phyloP scores from a whole-genome alignment of 2,329 filamentous ascomycete genomes.

The Myriangium duriaei region DNA sequence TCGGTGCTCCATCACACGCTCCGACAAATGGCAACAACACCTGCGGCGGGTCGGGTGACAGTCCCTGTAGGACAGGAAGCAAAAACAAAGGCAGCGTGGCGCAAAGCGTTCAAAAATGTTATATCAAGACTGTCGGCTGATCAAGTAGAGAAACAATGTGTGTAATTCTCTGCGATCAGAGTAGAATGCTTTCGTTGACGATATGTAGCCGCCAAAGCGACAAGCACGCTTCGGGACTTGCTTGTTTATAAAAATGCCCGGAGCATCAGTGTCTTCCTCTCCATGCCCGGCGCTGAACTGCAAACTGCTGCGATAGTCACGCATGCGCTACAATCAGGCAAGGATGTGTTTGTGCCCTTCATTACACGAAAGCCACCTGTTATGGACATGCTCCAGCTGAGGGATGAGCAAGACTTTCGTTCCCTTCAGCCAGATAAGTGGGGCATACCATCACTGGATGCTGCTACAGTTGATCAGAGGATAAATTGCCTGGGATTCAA shows the following conservation, averaged over 20 bases:
- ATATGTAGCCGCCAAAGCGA: conserved; percentile 49
- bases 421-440: conserved; percentile 66
- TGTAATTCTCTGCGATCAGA: conserved; percentile 21
- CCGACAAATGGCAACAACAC: too few species aligned
- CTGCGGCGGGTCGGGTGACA: neutral
- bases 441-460: conserved; percentile 81
- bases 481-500: conserved; percentile 60
- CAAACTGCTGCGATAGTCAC: conserved; percentile 72
- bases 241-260: conserved; percentile 63
- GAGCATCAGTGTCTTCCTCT: conserved; percentile 75
- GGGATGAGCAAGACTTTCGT: conserved; percentile 63
- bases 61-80: neutral
- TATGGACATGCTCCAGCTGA: conserved; percentile 90
- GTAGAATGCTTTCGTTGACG: conserved; percentile 8
- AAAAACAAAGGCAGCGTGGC: conserved; percentile 46
- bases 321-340: conserved; percentile 64
- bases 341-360: conserved; percentile 85
- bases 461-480: conserved; percentile 50
- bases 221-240: conserved; percentile 51
- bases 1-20: too few species aligned
- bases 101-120: conserved; percentile 50
- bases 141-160: conserved; percentile 58
- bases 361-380: conserved; percentile 56
- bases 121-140: conserved; percentile 51
- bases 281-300: conserved; percentile 81